Evolutionary conservation across 225 moss, liverwort and hornwort genomes (phyloP).

Genomic region (Rhytidiadelphus loreus): DNA sequence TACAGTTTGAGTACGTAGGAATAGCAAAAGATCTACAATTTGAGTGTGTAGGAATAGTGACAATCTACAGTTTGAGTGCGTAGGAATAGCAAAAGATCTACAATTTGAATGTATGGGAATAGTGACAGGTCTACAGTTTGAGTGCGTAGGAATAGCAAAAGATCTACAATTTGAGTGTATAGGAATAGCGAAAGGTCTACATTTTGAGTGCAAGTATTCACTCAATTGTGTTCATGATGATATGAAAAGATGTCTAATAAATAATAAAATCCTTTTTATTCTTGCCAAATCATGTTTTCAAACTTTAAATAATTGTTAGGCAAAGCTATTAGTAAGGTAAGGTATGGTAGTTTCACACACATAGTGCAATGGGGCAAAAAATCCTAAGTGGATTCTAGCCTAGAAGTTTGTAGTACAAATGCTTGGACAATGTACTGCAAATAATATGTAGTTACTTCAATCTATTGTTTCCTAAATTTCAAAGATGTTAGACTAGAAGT

Average conservation of each 20-base stretch:
- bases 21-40: no score
- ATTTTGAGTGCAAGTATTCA: neutral
- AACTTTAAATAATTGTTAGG: neutral
- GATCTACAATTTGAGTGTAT: neutral
- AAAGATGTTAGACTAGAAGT: neutral
- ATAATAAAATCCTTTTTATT: no score
- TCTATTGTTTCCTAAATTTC: neutral
- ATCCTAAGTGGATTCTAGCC: rapidly evolving
- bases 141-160: rapidly evolving
- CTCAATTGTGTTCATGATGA: neutral
- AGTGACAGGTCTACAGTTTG: neutral
- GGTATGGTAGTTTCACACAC: rapidly evolving
- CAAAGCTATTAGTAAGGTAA: no score
- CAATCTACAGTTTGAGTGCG: no score
- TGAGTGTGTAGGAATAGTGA: no score
- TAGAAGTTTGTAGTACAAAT: neutral
- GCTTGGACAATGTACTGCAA: neutral
- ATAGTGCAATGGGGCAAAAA: neutral
- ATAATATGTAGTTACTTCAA: neutral
- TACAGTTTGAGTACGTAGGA: no score
- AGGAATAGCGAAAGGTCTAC: neutral
- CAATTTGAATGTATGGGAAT: no score
- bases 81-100: no score
- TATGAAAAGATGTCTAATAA: neutral
- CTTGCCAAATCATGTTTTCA: neutral